Conservation (phyloP, 192 early-diverging fungal genomes). For the Coemansia sp. region DNA sequence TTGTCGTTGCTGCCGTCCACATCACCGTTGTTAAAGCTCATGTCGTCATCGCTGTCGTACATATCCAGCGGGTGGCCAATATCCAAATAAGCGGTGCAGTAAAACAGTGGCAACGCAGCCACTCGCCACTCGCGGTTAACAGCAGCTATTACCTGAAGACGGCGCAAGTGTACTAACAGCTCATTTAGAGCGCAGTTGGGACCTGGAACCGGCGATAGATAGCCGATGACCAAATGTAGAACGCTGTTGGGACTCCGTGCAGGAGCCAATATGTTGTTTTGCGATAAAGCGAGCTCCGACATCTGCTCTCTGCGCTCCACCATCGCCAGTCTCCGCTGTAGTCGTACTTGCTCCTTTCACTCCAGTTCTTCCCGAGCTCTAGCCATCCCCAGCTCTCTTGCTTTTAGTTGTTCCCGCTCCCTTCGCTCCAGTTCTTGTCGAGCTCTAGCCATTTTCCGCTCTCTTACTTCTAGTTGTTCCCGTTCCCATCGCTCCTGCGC, state of each 20-base stretch:
- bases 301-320: background rate
- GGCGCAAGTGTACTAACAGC: background rate
- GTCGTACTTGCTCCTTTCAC: background rate
- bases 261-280: background rate
- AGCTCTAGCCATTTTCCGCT: too few relatives aligned
- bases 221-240: background rate
- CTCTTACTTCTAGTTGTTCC: too few relatives aligned
- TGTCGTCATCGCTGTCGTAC: background rate
- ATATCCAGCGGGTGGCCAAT: background rate
- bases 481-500: too few relatives aligned
- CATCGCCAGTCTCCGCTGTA: background rate
- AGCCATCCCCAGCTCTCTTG: too few relatives aligned
- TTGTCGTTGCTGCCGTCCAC: too few relatives aligned
- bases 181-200: background rate
- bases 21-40: too few relatives aligned
- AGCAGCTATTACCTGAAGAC: background rate
- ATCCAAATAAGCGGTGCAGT: background rate
- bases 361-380: too few relatives aligned
- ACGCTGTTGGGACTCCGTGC: background rate
- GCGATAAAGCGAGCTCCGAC: background rate
- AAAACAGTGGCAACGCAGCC: background rate
- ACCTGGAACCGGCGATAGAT: background rate
- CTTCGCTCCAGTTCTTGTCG: too few relatives aligned
- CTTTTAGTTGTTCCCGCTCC: too few relatives aligned
- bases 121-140: conserved; percentile 14